Conservation (phyloP, 108 stramenopile species). For the Nannochloropsis gaditana region DNA sequence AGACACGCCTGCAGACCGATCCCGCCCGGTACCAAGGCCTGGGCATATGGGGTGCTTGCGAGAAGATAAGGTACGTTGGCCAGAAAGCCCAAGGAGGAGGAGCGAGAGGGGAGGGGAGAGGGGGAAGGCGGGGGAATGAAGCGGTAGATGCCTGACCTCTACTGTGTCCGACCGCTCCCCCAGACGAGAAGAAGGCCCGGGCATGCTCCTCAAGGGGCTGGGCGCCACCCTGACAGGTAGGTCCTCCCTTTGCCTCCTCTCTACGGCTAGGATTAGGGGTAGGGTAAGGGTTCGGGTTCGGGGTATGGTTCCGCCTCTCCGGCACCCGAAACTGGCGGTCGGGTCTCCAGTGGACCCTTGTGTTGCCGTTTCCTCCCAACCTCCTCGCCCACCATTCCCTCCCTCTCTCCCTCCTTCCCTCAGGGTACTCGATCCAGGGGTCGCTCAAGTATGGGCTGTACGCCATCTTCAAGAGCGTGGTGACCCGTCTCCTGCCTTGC, state of each 20-base stretch:
- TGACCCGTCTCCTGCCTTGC: slow-evolving; percentile 20
- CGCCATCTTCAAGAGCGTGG: slow-evolving; percentile 75
- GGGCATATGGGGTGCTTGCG: background rate
- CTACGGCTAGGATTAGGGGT: background rate
- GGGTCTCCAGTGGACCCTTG: no score
- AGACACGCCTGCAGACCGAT: slow-evolving; percentile 71
- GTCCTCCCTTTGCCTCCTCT: background rate
- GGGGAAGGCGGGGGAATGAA: background rate
- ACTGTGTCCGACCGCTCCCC: background rate
- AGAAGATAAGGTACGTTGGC: background rate
- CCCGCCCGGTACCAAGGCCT: slow-evolving; percentile 56
- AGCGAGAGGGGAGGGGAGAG: background rate
- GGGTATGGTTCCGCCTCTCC: no score
- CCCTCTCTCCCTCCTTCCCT: background rate
- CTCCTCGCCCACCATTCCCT: background rate
- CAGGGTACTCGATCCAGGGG: slow-evolving; percentile 76
- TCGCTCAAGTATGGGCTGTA: slow-evolving; percentile 83
- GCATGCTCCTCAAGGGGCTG: background rate
- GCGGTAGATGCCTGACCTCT: background rate
- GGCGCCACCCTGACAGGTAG: slow-evolving; percentile 17
- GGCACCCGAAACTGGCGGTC: no score
- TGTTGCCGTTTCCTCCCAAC: background rate
- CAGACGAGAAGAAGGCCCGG: slow-evolving; percentile 4
- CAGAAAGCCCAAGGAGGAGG: background rate
- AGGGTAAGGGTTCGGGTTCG: no score